These are phyloP conservation scores for Pontederia crassipes DNA, from an alignment of 176 grass and related monocot genomes.

Conservation along the genomic window DNA sequence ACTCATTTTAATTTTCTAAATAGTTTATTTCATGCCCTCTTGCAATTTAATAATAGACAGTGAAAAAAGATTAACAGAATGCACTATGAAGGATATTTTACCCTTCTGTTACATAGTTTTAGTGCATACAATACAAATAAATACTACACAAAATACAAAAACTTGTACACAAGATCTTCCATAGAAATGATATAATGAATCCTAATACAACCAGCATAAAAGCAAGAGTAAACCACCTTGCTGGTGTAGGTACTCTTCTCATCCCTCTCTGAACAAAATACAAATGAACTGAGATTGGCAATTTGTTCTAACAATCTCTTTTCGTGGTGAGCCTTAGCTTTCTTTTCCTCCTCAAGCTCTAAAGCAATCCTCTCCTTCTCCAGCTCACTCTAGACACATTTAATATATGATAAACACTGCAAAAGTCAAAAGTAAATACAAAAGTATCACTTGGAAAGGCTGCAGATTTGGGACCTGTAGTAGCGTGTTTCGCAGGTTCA, in stretches of 20 bases:
- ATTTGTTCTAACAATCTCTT: slow-evolving; percentile 77
- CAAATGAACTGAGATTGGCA: slow-evolving; percentile 81
- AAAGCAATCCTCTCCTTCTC: slow-evolving; percentile 93
- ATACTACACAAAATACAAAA: not conserved
- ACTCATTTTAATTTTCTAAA: too few relatives aligned
- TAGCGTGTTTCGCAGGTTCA: slow-evolving; percentile 77
- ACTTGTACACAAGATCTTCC: too few relatives aligned
- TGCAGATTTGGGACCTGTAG: slow-evolving; percentile 41
- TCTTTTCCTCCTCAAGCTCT: slow-evolving; percentile 92
- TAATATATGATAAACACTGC: slow-evolving; percentile 1
- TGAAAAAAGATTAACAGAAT: not conserved
- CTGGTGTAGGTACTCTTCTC: slow-evolving; percentile 33
- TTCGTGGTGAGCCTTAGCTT: slow-evolving; percentile 81
- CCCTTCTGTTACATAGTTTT: not conserved
- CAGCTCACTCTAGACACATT: slow-evolving; percentile 63
- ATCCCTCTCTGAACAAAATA: slow-evolving; percentile 81
- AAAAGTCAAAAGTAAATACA: not conserved
- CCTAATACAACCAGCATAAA: slow-evolving; percentile 6
- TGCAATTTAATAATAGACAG: too few relatives aligned
- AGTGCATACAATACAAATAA: not conserved
- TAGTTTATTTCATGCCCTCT: too few relatives aligned
- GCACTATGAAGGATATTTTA: not conserved
- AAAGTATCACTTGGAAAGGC: not conserved
- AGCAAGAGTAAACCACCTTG: slow-evolving; percentile 43
- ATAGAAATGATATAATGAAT: too few relatives aligned